Percentiles rank a stretch among this genome's conserved stretches.
Evolutionary conservation across 805 yeast genomes (phyloP).

Genomic region (Hanseniaspora singularis): DNA sequence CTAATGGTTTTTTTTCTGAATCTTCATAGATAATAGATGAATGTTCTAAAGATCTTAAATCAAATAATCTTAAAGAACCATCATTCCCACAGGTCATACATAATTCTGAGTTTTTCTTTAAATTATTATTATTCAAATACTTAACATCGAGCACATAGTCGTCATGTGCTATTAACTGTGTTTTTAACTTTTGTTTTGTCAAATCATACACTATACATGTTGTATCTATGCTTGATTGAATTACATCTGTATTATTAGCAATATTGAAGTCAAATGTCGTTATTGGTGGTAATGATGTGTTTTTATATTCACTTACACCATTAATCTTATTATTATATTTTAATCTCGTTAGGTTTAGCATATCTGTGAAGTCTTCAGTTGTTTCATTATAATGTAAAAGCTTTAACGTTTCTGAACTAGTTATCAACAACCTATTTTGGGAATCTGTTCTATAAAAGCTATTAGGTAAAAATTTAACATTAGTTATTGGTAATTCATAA

Average conservation of each 20-base stretch:
- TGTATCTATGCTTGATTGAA: slow-evolving; percentile 85
- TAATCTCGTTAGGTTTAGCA: slow-evolving; percentile 32
- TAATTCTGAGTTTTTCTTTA: slow-evolving; percentile 32
- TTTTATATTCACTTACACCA: neutral
- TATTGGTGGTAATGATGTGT: slow-evolving; percentile 54
- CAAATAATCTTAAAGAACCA: slow-evolving; percentile 88
- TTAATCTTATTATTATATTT: slow-evolving; percentile 31
- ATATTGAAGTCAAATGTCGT: slow-evolving; percentile 91
- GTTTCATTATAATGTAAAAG: slow-evolving; percentile 26
- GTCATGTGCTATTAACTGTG: slow-evolving; percentile 94
- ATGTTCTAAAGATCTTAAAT: slow-evolving; percentile 76
- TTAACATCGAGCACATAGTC: slow-evolving; percentile 87
- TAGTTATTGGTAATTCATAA: slow-evolving; percentile 4
- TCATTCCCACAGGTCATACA: slow-evolving; percentile 93
- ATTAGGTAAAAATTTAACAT: slow-evolving; percentile 8
- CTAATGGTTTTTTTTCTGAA: slow-evolving; percentile 38
- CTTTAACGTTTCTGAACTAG: slow-evolving; percentile 29
- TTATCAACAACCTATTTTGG: slow-evolving; percentile 25
- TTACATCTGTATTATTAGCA: slow-evolving; percentile 52
- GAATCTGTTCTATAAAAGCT: slow-evolving; percentile 15
- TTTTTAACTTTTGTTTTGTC: slow-evolving; percentile 47
- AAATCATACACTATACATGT: slow-evolving; percentile 97
- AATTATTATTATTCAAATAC: slow-evolving; percentile 59
- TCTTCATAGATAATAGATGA: slow-evolving; percentile 91
- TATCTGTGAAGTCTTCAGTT: slow-evolving; percentile 29